Percentiles rank a stretch among this genome's conserved stretches.
Conservation (phyloP, 345 rosid species). For the Luvunga scandens region DNA sequence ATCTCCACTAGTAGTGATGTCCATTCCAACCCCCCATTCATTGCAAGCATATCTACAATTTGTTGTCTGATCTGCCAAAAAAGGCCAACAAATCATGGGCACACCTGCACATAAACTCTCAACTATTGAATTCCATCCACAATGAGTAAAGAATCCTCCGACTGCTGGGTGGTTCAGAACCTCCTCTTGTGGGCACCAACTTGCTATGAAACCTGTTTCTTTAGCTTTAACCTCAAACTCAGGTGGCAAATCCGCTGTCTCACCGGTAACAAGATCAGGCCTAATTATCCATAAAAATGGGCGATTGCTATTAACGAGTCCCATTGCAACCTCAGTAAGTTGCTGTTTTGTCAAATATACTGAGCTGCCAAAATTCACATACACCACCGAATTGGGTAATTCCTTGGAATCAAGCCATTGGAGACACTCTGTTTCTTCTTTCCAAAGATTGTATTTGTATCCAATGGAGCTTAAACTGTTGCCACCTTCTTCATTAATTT, state of each 20-base stretch:
- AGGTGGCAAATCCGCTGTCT: background rate
- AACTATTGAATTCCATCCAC: constrained; percentile 11
- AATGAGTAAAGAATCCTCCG: constrained; percentile 11
- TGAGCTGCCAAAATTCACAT: constrained; percentile 24
- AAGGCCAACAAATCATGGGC: constrained; percentile 19
- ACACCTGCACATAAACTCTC: constrained; percentile 16
- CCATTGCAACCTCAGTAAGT: constrained; percentile 19
- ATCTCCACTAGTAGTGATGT: background rate
- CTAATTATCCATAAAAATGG: constrained; percentile 23
- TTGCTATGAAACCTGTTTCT: constrained; percentile 2
- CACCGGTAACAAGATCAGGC: constrained; percentile 19
- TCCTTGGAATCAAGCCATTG: constrained; percentile 13
- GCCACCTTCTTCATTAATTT: background rate
- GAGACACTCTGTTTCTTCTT: constrained; percentile 14
- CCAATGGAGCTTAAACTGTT: background rate
- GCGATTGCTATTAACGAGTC: constrained; percentile 19
- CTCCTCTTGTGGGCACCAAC: constrained; percentile 20
- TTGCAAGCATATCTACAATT: background rate
- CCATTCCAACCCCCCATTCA: constrained; percentile 1
- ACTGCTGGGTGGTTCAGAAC: constrained; percentile 18
- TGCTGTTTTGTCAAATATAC: background rate
- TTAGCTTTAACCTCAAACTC: background rate
- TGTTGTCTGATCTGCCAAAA: background rate
- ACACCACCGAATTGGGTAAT: constrained; percentile 16
- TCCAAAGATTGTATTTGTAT: constrained; percentile 19